Evolutionary conservation across 2,329 filamentous ascomycete species (phyloP), one percentile per base, ranked within the genome.

Genomic region (Xylariaceae sp.): DNA sequence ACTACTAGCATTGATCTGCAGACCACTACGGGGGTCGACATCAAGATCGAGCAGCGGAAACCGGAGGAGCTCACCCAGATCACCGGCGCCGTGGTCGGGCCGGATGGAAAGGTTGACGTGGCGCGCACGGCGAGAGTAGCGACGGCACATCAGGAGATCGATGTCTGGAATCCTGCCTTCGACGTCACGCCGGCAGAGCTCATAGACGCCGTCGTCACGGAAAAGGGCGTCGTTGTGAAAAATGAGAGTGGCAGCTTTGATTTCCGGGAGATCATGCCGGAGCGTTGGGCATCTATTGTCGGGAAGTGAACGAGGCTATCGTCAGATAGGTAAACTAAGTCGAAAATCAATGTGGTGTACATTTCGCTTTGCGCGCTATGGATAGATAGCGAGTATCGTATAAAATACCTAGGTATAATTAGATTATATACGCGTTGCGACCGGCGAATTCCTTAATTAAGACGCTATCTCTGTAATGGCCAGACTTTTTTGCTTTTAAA

Each of bases 121-220:
- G 77, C 72, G 45, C 76, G 76, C 47, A 84, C 84, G 16, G 86
- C 86, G 53, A 83, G 86, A 12, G 83, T 97, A 30, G 89, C 88
- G 40, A 92, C 89, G 48, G 92, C 92, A 0, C 80, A 86, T 59
- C 81, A 84, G 66, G 83, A 84, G 1, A 91, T 97, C 58, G 77
- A 81, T 39, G 91, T 97, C 8, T 99, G 94, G 92, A 99, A 99
- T 69, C 94, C 94, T 30, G 88, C 91, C 0, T 99, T 99, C 68
- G 94, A 99, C 67, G 89, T 99, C 32, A 99, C 94, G 9, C 92
- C 94, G 0, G 84, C 88, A 36, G 83, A 84, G 58, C 75, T 96
- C 49, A 96, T 99, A 60, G 94, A 99, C 71, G 91, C 88, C 2
- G 87, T 99, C 54, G 89, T 97, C 59, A 99, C 94, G 0, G 94